Percentiles rank a stretch among this genome's conserved stretches.
Evolutionary conservation across 2,329 filamentous ascomycete species (phyloP).

Genomic region (Colletotrichum paranaense): DNA sequence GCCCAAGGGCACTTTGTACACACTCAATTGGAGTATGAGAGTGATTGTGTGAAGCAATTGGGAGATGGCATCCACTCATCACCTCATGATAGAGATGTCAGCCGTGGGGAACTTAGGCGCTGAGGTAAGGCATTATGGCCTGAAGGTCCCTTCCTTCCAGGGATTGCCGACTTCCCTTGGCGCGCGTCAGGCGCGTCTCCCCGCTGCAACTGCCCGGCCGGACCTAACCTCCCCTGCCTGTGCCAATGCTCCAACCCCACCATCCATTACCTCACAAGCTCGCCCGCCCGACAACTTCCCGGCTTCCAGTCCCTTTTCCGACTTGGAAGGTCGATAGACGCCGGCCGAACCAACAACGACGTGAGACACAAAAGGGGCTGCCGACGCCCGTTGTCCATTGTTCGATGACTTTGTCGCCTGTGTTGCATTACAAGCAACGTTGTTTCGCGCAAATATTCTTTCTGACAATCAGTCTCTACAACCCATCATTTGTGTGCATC

Average conservation of each 20-base stretch:
- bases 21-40: neutral
- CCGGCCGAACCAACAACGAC: neutral
- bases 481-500: neutral
- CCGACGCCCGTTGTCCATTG: neutral
- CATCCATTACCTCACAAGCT: neutral
- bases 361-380: neutral
- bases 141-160: neutral
- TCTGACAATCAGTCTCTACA: neutral
- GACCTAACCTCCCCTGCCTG: neutral
- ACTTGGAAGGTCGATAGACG: neutral
- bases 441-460: neutral
- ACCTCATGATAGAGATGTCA: no score
- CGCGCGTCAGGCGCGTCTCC: neutral
- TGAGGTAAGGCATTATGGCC: neutral
- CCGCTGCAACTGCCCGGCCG: neutral
- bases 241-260: neutral
- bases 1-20: slow-evolving; percentile 20
- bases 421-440: neutral
- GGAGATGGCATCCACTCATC: neutral
- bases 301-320: neutral
- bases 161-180: no score
- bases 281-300: neutral
- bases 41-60: neutral
- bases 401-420: neutral
- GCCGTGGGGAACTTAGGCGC: no score